Percentiles rank a stretch among this genome's conserved stretches.
These are phyloP conservation scores for Singerocomus inundabilis DNA, from an alignment of 1,284 basidiomycete genomes.

Conservation along the genomic window DNA sequence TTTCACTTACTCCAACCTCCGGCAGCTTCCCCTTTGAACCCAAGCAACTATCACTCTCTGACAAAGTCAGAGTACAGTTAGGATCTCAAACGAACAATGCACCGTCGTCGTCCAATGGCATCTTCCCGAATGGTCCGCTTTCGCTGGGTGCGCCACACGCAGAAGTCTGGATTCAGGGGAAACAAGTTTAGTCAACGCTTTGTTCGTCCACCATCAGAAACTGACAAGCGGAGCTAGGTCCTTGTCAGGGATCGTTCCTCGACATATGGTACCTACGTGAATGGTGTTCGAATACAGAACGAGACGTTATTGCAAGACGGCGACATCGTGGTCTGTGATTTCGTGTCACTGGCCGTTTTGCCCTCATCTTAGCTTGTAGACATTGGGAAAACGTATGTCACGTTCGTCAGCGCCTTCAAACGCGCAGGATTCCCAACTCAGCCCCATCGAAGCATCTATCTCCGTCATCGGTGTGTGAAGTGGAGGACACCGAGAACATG, in stretches of 20 bases:
- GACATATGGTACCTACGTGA: conserved; percentile 45
- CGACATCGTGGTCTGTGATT: conserved; percentile 41
- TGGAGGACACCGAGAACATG: neutral
- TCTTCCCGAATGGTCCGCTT: conserved; percentile 39
- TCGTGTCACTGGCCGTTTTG: neutral
- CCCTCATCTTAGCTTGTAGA: conserved; percentile 28
- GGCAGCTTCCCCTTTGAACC: conserved; percentile 44
- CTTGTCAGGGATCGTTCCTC: conserved; percentile 45
- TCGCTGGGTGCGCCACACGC: conserved; percentile 41
- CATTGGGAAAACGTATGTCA: conserved; percentile 37
- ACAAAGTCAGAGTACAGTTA: conserved; percentile 34
- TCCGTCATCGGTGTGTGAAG: conserved; percentile 32
- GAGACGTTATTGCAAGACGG: conserved; percentile 38
- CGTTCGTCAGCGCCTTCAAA: conserved; percentile 38
- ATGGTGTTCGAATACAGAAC: conserved; percentile 37
- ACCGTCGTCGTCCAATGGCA: conserved; percentile 34
- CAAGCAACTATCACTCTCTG: conserved; percentile 38
- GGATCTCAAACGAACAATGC: conserved; percentile 29
- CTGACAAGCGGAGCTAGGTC: conserved; percentile 32
- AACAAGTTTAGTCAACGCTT: conserved; percentile 34
- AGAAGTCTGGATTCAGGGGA: conserved; percentile 42
- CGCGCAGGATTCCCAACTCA: conserved; percentile 41
- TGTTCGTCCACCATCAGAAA: neutral
- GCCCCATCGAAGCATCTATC: conserved; percentile 41
- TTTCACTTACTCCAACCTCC: conserved; percentile 38